Conservation (phyloP, 2,329 filamentous ascomycete species). For the Cladophialophora yegresii region DNA sequence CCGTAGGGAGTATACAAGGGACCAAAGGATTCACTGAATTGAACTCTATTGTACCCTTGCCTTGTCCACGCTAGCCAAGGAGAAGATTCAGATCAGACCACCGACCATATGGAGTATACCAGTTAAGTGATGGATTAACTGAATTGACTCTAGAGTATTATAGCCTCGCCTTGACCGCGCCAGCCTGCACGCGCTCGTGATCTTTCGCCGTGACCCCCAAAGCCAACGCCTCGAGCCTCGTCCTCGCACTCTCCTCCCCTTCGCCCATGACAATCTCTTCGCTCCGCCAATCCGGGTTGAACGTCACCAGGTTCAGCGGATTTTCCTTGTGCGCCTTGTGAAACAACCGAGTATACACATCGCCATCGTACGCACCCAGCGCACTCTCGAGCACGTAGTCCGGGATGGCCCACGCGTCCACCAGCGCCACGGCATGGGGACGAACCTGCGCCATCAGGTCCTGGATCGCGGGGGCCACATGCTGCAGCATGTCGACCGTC, state of each 20-base stretch:
- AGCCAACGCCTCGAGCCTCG: slow-evolving; percentile 31
- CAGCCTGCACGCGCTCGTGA: slow-evolving; percentile 29
- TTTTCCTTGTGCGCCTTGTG: slow-evolving; percentile 55
- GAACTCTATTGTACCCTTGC: slow-evolving; percentile 17
- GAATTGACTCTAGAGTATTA: no score
- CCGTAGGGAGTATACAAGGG: not conserved
- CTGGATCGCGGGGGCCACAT: slow-evolving; percentile 47
- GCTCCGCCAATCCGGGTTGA: slow-evolving; percentile 53
- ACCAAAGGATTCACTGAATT: no score
- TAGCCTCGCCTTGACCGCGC: slow-evolving; percentile 21
- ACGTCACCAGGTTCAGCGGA: slow-evolving; percentile 54
- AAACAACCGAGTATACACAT: slow-evolving; percentile 57
- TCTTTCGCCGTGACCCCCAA: slow-evolving; percentile 25
- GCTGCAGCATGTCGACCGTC: slow-evolving; percentile 46
- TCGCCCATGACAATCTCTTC: slow-evolving; percentile 54
- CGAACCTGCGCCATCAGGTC: slow-evolving; percentile 52
- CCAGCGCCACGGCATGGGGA: slow-evolving; percentile 55
- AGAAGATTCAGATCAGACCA: no score
- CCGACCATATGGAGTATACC: no score
- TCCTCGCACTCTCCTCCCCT: slow-evolving; percentile 42
- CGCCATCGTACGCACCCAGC: slow-evolving; percentile 55
- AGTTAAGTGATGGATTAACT: no score
- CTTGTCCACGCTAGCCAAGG: slow-evolving; percentile 7
- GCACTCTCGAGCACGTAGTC: slow-evolving; percentile 57
- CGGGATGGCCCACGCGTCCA: slow-evolving; percentile 57